phyloP scores from a whole-genome alignment of 148 eudicot species.

The Suaeda aralocaspica region DNA sequence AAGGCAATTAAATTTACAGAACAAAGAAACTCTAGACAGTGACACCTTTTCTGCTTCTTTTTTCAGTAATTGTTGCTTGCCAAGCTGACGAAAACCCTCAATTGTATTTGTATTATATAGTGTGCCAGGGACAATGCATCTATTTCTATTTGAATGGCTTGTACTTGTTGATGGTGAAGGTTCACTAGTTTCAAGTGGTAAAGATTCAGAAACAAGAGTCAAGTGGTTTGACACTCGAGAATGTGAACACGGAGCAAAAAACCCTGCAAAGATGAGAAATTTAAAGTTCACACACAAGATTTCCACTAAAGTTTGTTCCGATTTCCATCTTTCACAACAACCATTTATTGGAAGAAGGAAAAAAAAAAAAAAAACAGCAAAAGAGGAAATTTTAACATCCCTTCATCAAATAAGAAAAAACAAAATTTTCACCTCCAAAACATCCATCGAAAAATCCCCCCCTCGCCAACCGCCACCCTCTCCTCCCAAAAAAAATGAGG shows the following conservation, averaged over 20 bases:
- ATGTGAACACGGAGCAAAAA: slow-evolving; percentile 74
- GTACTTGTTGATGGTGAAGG: slow-evolving; percentile 25
- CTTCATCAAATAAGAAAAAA: not conserved
- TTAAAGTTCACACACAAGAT: slow-evolving; percentile 5
- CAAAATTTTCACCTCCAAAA: too few relatives aligned
- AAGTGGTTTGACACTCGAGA: slow-evolving; percentile 65
- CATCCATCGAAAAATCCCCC: too few relatives aligned
- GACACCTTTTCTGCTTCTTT: slow-evolving; percentile 75
- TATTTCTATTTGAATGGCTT: slow-evolving; percentile 60
- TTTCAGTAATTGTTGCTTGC: slow-evolving; percentile 57
- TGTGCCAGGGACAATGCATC: slow-evolving; percentile 73
- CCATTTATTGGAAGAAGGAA: too few relatives aligned
- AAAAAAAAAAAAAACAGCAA: too few relatives aligned
- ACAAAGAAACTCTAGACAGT: not conserved
- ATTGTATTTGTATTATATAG: slow-evolving; percentile 77
- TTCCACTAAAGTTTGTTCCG: not conserved
- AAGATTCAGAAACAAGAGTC: slow-evolving; percentile 75
- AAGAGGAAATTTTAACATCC: too few relatives aligned
- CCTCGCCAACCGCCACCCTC: too few relatives aligned
- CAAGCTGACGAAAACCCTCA: slow-evolving; percentile 70
- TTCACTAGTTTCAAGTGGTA: slow-evolving; percentile 60
- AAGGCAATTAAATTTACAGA: not conserved
- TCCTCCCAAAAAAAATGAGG: too few relatives aligned
- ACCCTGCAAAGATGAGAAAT: slow-evolving; percentile 45
- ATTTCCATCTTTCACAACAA: not conserved